Evolutionary conservation across 108 stramenopile genomes (phyloP).

Genomic region (Nitzschia inconspicua): DNA sequence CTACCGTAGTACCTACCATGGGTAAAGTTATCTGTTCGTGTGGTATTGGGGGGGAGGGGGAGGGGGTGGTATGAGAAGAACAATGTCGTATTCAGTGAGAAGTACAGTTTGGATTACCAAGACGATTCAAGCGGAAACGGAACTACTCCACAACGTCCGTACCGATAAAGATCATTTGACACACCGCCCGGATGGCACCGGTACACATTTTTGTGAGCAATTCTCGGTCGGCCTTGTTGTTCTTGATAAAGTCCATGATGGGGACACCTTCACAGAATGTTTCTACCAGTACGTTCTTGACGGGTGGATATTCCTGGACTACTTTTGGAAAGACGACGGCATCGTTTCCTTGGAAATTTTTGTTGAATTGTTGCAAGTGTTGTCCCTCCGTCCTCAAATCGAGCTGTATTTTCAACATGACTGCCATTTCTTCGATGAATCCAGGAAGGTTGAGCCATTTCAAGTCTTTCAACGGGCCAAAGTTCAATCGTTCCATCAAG

Average conservation of each 20-base stretch:
- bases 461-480: conserved; percentile 15
- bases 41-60: not conserved
- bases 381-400: conserved; percentile 49
- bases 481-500: conserved; percentile 21
- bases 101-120: no score
- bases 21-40: no score
- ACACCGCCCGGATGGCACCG: conserved; percentile 43
- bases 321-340: conserved; percentile 41
- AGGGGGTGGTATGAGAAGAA: no score
- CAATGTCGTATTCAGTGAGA: no score
- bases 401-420: conserved; percentile 36
- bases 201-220: conserved; percentile 36
- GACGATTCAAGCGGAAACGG: no score
- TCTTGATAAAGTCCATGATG: conserved; percentile 39
- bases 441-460: conserved; percentile 52
- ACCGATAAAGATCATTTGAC: conserved; percentile 74
- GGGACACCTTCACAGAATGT: conserved; percentile 44
- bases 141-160: conserved; percentile 3
- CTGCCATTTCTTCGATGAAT: conserved; percentile 47
- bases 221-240: conserved; percentile 24
- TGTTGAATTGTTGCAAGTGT: conserved; percentile 40
- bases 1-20: no score
- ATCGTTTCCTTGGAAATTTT: conserved; percentile 32
- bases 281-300: conserved; percentile 40
- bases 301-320: conserved; percentile 25